Evolutionary conservation across 2,329 filamentous ascomycete species (phyloP).

Genomic region (Orbilia oligospora): DNA sequence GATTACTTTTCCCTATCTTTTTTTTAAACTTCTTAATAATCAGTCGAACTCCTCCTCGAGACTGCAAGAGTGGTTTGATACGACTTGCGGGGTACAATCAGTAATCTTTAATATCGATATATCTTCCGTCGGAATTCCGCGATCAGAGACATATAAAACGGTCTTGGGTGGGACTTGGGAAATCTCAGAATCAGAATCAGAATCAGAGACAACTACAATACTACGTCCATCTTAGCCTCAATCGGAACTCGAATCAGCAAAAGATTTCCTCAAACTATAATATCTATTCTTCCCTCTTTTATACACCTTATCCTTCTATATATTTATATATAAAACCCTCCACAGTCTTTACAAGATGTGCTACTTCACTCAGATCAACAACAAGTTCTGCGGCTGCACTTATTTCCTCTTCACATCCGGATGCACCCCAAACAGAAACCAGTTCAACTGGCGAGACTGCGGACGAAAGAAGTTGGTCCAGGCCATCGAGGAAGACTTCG

Average conservation of each 20-base stretch:
- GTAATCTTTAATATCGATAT: constrained; percentile 29
- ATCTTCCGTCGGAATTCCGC: constrained; percentile 12
- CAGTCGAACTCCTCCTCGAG: neutral
- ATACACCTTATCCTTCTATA: neutral
- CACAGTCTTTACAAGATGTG: constrained; percentile 37
- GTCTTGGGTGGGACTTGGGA: neutral
- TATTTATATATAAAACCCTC: constrained; percentile 7
- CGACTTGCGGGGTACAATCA: constrained; percentile 21
- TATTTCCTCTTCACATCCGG: constrained; percentile 57
- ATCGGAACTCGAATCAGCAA: constrained; percentile 13
- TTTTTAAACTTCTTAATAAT: constrained; percentile 18
- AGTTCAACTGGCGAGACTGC: constrained; percentile 57
- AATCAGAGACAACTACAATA: constrained; percentile 22
- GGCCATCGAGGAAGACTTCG: constrained; percentile 53
- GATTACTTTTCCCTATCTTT: constrained; percentile 4
- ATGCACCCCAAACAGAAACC: constrained; percentile 48
- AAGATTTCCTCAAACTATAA: neutral
- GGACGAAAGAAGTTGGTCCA: constrained; percentile 57
- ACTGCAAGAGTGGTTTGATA: constrained; percentile 39
- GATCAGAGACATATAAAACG: constrained; percentile 31
- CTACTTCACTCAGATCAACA: constrained; percentile 59
- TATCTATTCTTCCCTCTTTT: neutral
- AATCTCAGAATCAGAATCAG: constrained; percentile 16
- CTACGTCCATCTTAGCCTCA: constrained; percentile 9
- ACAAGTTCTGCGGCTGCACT: constrained; percentile 53